Evolutionary conservation across 331 rosid genomes (phyloP), one percentile per base, ranked within the genome.

Genomic region (Malus hybrid): DNA sequence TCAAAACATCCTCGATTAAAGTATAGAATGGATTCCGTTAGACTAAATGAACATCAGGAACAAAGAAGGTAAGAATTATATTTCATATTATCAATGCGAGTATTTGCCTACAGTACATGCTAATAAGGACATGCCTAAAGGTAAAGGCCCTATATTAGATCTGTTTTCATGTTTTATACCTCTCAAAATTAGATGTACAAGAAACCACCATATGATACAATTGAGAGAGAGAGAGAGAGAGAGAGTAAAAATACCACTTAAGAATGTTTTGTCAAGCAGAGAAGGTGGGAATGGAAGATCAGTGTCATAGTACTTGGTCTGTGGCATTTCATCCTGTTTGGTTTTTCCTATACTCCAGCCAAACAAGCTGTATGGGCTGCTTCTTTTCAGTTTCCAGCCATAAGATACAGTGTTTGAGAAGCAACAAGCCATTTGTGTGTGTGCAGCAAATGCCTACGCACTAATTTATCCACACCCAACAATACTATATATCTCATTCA

Each of bases 231-330:
- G 29, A 78, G 76, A 78, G 71, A 64, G 77, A 55, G 69, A 74
- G 73, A 48, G 60, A 74, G 72, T 39, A 46, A 16, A 64, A 12
- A 39, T 81, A 90, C 96, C 87, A 75, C 78, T 90, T 67, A 94
- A 75, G 79, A 92, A 92, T 63, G 99, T 92, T 77, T 87, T 86
- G 70, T 74, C 77, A 6, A 88, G 75, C 5, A 94, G 85, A 74
- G 92, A 87, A 64, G 83, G 84, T 68, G 96, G 68, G 82, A 92
- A 94, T 75, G 93, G 89, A 74, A 94, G 93, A 92, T 84, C 89
- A 44, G 81, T 77, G n/a, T 89, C 91, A 71, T 92, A 92, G 85
- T 94, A 92, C 66, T 82, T 86, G 42, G 71, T 80, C 68, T 77
- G 87, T 72, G 96, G 87, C 70, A 58, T 75, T 44, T 81, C 90